These are phyloP conservation scores for Fusarium fujikuroi DNA, from an alignment of 2,329 filamentous ascomycete genomes.

Conservation along the genomic window DNA sequence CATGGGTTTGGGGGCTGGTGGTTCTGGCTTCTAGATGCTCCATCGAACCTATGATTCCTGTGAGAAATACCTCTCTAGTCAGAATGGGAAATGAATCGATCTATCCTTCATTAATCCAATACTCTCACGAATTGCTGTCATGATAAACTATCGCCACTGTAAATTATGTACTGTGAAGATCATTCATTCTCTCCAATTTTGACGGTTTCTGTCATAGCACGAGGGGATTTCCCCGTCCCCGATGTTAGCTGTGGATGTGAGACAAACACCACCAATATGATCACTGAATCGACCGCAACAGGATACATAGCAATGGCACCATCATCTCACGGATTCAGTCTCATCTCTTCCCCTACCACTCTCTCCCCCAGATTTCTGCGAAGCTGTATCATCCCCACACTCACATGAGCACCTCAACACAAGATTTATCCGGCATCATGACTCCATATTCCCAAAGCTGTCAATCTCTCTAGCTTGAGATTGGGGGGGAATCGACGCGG, in stretches of 20 bases:
- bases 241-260: neutral
- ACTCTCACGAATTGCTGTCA: neutral
- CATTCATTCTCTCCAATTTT: conserved; percentile 14
- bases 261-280: conserved; percentile 2
- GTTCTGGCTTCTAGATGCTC: neutral
- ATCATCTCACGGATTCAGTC: neutral
- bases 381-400: conserved; percentile 21
- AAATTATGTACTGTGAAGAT: neutral
- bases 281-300: neutral
- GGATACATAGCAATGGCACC: neutral
- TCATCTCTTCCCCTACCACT: neutral
- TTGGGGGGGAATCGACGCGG: conserved; percentile 40
- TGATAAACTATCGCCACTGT: neutral
- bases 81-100: neutral
- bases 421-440: conserved; percentile 34
- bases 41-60: neutral
- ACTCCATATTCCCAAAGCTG: conserved; percentile 24
- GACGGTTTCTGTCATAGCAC: neutral
- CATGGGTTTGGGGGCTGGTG: conserved; percentile 31
- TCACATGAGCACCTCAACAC: conserved; percentile 28
- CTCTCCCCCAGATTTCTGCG: conserved; percentile 2
- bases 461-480: conserved; percentile 11
- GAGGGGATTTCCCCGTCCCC: conserved; percentile 18
- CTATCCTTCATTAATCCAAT: neutral
- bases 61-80: neutral